Evolutionary conservation across 306 rosid species (phyloP).

Genomic region (Potentilla sterilis): DNA sequence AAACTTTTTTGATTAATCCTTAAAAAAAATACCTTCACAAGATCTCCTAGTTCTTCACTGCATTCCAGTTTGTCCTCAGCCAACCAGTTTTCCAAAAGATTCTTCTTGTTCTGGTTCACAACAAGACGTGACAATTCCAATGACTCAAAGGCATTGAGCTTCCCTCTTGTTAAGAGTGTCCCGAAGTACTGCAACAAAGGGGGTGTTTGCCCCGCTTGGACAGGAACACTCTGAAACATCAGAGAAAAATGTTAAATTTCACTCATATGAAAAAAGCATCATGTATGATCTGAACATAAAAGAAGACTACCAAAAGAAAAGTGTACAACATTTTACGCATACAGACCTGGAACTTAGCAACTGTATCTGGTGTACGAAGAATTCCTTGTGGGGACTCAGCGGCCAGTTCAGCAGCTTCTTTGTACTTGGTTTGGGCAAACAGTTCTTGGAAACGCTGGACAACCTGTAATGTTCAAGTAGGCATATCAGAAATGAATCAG

Average conservation of each 20-base stretch:
- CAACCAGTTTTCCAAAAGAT: conserved; percentile 96
- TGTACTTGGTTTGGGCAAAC: conserved; percentile 97
- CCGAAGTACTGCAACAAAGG: conserved; percentile 98
- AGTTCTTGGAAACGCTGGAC: conserved; percentile 98
- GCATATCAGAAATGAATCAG: conserved; percentile 6
- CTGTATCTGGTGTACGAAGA: conserved; percentile 97
- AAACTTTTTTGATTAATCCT: not conserved
- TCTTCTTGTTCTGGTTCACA: conserved; percentile 97
- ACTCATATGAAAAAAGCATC: not conserved
- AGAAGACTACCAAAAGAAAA: not conserved
- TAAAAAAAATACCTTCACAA: conserved; percentile 79
- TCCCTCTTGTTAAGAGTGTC: conserved; percentile 89
- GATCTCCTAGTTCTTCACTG: conserved; percentile 98
- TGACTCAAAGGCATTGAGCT: conserved; percentile 93
- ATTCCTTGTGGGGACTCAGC: conserved; percentile 99
- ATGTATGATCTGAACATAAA: no score
- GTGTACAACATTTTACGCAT: not conserved
- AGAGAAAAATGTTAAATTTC: not conserved
- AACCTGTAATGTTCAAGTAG: conserved; percentile 55
- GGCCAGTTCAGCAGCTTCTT: conserved; percentile 99
- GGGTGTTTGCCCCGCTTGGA: conserved; percentile 99
- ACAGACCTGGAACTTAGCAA: conserved; percentile 94
- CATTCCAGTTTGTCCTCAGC: conserved; percentile 99
- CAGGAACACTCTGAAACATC: conserved; percentile 88
- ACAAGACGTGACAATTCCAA: conserved; percentile 93